Evolutionary conservation across 2,329 filamentous ascomycete genomes (phyloP).

Genomic region (Trichoderma simmonsii): DNA sequence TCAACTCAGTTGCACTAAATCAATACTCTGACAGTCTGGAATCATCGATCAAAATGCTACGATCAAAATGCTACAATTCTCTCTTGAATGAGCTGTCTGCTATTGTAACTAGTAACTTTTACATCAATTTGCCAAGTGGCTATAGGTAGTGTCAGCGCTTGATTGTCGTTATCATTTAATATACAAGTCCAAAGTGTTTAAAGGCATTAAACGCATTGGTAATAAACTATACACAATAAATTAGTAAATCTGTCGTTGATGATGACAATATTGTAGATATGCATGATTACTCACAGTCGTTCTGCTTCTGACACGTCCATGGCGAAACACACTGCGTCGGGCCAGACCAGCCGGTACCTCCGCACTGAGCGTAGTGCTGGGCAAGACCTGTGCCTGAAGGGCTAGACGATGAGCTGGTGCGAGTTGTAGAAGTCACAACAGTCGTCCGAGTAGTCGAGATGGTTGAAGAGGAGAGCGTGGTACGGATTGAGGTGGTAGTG

Average conservation of each 20-base stretch:
- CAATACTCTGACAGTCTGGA: neutral
- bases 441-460: neutral
- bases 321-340: conserved; percentile 6
- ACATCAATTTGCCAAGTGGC: neutral
- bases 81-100: neutral
- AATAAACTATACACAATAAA: neutral
- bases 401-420: neutral
- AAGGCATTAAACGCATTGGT: conserved; percentile 7
- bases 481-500: neutral
- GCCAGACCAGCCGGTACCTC: conserved; percentile 4
- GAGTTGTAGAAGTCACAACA: neutral
- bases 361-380: conserved; percentile 4
- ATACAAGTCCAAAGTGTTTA: neutral
- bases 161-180: neutral
- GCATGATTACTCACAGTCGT: neutral
- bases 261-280: neutral
- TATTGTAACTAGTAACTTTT: neutral
- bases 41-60: neutral
- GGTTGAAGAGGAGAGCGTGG: neutral
- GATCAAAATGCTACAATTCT: neutral
- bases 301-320: conserved; percentile 1
- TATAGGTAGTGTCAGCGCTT: neutral
- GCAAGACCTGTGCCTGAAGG: neutral
- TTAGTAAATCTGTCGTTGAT: neutral
- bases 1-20: neutral